Evolutionary conservation across 2,329 filamentous ascomycete genomes (phyloP).

Genomic region (Phialocephala sp.): DNA sequence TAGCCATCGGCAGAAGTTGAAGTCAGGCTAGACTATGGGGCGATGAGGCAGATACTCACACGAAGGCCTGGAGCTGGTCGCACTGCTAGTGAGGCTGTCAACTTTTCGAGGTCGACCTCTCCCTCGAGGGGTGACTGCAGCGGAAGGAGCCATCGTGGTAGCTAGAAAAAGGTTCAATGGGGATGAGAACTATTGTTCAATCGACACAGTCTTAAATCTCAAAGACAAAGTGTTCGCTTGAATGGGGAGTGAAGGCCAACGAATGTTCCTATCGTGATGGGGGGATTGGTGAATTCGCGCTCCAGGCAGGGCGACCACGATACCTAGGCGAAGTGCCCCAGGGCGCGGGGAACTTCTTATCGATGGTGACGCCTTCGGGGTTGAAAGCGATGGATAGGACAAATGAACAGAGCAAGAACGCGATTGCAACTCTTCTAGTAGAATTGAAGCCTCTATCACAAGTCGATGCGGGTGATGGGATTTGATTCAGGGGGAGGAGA

Average conservation of each 20-base stretch:
- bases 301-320: background rate
- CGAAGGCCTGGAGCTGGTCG: constrained; percentile 32
- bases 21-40: background rate
- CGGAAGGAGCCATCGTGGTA: constrained; percentile 1
- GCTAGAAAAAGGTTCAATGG: background rate
- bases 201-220: background rate
- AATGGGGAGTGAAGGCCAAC: too few species aligned
- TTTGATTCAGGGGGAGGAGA: background rate
- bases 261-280: background rate
- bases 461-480: background rate
- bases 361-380: background rate
- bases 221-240: background rate
- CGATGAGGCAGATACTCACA: constrained; percentile 31
- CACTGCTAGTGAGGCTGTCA: constrained; percentile 24
- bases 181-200: background rate
- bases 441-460: background rate
- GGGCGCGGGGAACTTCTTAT: background rate
- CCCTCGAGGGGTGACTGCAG: background rate
- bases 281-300: background rate
- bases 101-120: constrained; percentile 36
- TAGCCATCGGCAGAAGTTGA: background rate
- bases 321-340: background rate
- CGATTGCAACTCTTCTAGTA: background rate
- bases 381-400: background rate
- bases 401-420: background rate